A percentile compares a stretch with the other conserved stretches of the same genome.
phyloP scores from a whole-genome alignment of 345 rosid genomes.

The Angophora floribunda region DNA sequence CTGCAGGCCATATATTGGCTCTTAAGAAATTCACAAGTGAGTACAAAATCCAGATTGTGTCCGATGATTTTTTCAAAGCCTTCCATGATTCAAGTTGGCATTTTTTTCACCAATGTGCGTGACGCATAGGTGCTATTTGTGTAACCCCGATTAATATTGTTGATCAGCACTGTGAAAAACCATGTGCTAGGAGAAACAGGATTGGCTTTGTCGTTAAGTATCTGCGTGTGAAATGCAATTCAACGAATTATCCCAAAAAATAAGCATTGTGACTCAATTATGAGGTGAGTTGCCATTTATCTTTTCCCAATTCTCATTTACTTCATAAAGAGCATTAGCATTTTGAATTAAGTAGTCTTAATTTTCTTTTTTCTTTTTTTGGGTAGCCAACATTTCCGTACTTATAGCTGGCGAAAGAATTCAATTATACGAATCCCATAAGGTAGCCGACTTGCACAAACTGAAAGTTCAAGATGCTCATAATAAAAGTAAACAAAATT shows the following conservation, averaged over 20 bases:
- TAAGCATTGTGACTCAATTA: neutral
- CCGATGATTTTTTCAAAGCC: constrained; percentile 67
- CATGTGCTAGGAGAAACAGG: neutral
- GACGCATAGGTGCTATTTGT: constrained; percentile 27
- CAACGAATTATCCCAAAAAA: neutral
- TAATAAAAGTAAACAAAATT: neutral
- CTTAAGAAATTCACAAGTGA: constrained; percentile 35
- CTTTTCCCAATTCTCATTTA: neutral
- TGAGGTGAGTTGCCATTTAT: neutral
- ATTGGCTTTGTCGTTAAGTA: neutral
- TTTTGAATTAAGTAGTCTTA: neutral
- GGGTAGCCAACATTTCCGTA: neutral
- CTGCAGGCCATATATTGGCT: constrained; percentile 36
- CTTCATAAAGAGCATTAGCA: neutral
- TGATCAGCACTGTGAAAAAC: neutral
- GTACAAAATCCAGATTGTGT: constrained; percentile 29
- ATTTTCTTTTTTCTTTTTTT: accelerated
- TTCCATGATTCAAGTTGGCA: constrained; percentile 96
- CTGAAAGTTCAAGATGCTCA: neutral
- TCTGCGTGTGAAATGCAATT: neutral
- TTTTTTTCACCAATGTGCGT: constrained; percentile 43
- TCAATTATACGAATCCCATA: neutral
- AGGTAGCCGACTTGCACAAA: neutral
- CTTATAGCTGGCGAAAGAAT: neutral
- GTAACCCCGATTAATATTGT: neutral